Evolutionary conservation across 495 filamentous ascomycete genomes (phyloP).

Genomic region (Pseudoneurospora amorphoporcata): DNA sequence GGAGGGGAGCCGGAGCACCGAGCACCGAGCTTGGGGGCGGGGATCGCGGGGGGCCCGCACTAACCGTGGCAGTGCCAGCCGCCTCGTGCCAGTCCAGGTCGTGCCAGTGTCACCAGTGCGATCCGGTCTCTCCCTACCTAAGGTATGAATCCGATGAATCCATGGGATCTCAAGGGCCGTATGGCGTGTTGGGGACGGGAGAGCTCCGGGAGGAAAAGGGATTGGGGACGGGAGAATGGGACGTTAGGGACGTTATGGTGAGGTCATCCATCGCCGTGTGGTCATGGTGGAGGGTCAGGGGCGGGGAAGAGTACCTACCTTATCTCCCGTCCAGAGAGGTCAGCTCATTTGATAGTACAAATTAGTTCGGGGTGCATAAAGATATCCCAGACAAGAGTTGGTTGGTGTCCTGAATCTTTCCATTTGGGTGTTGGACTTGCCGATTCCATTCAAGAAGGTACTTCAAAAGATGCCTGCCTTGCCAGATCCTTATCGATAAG

Average conservation of each 20-base stretch:
- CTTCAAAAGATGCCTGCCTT: neutral
- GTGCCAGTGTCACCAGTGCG: too few species aligned
- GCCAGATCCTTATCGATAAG: neutral
- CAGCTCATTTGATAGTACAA: too few species aligned
- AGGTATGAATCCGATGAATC: too few species aligned
- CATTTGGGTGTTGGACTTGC: neutral
- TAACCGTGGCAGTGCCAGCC: neutral
- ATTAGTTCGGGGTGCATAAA: neutral
- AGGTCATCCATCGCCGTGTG: neutral
- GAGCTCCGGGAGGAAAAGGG: neutral
- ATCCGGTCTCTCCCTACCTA: too few species aligned
- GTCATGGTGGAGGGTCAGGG: neutral
- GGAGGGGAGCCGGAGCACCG: too few species aligned
- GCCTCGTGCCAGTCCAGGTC: neutral
- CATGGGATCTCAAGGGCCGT: too few species aligned
- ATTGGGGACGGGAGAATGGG: neutral
- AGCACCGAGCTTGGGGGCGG: neutral
- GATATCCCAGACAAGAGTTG: neutral
- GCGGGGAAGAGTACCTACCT: neutral
- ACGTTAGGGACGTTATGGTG: neutral
- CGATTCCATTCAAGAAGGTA: neutral
- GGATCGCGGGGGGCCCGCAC: too few species aligned
- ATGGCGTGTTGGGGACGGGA: neutral
- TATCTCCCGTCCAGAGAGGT: neutral
- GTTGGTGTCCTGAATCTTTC: neutral